These are phyloP conservation scores for Pichia sporocuriosa DNA, from an alignment of 805 yeast genomes.

Conservation along the genomic window DNA sequence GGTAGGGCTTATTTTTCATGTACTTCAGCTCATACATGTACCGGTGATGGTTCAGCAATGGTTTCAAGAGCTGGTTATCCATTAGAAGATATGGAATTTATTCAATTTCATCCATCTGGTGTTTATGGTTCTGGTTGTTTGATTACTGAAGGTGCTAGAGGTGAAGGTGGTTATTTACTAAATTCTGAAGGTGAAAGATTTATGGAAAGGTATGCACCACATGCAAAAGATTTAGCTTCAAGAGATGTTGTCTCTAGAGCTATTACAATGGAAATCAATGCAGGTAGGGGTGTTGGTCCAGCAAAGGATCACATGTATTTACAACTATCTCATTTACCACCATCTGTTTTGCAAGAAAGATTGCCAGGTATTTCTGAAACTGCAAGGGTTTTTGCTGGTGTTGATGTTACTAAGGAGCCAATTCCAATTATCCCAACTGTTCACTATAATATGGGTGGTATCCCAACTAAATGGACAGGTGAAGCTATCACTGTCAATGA, in stretches of 20 bases:
- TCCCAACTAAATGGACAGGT: slow-evolving; percentile 96
- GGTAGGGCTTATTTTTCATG: slow-evolving; percentile 98
- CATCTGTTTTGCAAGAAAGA: slow-evolving; percentile 86
- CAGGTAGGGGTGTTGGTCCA: slow-evolving; percentile 98
- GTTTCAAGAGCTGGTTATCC: slow-evolving; percentile 98
- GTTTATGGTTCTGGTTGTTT: slow-evolving; percentile 98
- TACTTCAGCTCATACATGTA: slow-evolving; percentile 99
- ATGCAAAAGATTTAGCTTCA: slow-evolving; percentile 96
- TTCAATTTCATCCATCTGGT: slow-evolving; percentile 99
- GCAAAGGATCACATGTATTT: slow-evolving; percentile 90
- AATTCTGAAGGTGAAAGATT: slow-evolving; percentile 98
- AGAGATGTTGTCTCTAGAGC: slow-evolving; percentile 98
- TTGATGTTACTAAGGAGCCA: slow-evolving; percentile 98
- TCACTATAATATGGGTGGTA: slow-evolving; percentile 99
- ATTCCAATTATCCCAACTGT: slow-evolving; percentile 98
- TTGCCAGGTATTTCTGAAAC: slow-evolving; percentile 99
- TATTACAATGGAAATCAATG: slow-evolving; percentile 96
- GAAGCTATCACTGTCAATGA: slow-evolving; percentile 81
- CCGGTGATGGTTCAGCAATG: slow-evolving; percentile 99
- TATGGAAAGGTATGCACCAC: slow-evolving; percentile 99
- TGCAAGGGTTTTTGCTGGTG: slow-evolving; percentile 97
- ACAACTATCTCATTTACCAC: slow-evolving; percentile 91
- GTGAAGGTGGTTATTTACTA: slow-evolving; percentile 97
- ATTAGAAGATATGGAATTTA: slow-evolving; percentile 92
- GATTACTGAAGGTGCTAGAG: slow-evolving; percentile 99